Percentiles rank a stretch among this genome's conserved stretches.
phyloP scores from a whole-genome alignment of 129 eudicot species.

The Tagetes erecta region DNA sequence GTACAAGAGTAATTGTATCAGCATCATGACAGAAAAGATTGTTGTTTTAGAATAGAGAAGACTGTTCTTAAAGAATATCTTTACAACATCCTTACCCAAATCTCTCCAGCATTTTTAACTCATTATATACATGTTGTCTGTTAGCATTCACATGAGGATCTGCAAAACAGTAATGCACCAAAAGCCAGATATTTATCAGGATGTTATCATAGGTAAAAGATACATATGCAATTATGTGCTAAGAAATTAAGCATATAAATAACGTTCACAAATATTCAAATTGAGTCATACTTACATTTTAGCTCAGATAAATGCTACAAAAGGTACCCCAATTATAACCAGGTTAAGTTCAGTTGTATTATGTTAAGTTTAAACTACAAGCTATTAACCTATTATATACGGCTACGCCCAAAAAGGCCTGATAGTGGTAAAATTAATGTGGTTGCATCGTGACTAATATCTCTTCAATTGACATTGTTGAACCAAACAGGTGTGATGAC shows the following conservation, averaged over 20 bases:
- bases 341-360: slow-evolving; percentile 17
- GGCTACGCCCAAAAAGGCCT: not conserved
- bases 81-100: slow-evolving; percentile 65
- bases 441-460: slow-evolving; percentile 5
- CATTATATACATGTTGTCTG: slow-evolving; percentile 68
- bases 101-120: slow-evolving; percentile 83
- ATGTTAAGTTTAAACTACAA: slow-evolving; percentile 16
- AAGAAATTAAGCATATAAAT: slow-evolving; percentile 21
- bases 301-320: slow-evolving; percentile 11
- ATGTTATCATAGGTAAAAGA: slow-evolving; percentile 13
- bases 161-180: slow-evolving; percentile 43
- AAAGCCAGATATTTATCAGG: slow-evolving; percentile 8
- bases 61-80: slow-evolving; percentile 12
- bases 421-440: not conserved
- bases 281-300: not conserved
- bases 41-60: slow-evolving; percentile 10
- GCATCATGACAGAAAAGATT: slow-evolving; percentile 2
- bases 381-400: slow-evolving; percentile 1
- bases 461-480: slow-evolving; percentile 5
- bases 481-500: not conserved
- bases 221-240: slow-evolving; percentile 4
- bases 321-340: not conserved
- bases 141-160: slow-evolving; percentile 95
- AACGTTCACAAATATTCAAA: not conserved
- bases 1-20: slow-evolving; percentile 17